Percentiles rank a stretch among this genome's conserved stretches.
Evolutionary conservation across 2,329 filamentous ascomycete species (phyloP).

Genomic region (Epichloe sibirici): DNA sequence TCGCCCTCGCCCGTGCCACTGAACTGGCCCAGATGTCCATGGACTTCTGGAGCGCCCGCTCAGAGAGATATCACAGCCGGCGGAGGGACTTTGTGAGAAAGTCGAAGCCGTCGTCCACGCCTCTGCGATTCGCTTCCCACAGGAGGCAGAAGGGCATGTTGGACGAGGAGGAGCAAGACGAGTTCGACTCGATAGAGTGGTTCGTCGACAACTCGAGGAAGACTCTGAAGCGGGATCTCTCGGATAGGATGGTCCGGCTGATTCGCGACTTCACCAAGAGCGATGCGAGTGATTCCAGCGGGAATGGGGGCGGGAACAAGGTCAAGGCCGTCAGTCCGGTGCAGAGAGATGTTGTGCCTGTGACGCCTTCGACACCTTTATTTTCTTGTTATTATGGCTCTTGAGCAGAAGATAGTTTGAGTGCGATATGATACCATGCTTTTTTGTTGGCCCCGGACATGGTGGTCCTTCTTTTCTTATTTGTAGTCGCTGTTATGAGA

Average conservation of each 20-base stretch:
- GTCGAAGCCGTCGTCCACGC: constrained; percentile 22
- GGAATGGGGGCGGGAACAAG: neutral
- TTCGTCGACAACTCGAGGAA: constrained; percentile 6
- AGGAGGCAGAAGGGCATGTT: constrained; percentile 14
- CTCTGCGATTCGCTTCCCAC: constrained; percentile 27
- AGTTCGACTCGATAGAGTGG: constrained; percentile 19
- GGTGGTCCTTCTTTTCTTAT: neutral
- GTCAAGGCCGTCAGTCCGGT: neutral
- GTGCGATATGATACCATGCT: neutral
- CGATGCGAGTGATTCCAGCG: neutral
- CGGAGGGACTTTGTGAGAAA: constrained; percentile 29
- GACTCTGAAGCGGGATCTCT: constrained; percentile 1
- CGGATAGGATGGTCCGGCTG: constrained; percentile 3
- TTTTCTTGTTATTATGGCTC: constrained; percentile 4
- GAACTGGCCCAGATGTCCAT: constrained; percentile 29
- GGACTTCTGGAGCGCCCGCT: constrained; percentile 28
- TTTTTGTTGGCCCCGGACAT: neutral
- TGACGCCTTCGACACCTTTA: constrained; percentile 1
- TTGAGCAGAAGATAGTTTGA: neutral
- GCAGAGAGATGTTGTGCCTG: neutral
- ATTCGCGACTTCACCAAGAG: constrained; percentile 3
- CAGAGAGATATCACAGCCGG: constrained; percentile 24
- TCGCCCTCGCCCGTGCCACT: constrained; percentile 20
- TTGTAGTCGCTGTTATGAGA: neutral
- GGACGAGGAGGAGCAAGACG: constrained; percentile 25